A percentile compares a stretch with the other conserved stretches of the same genome.
These are phyloP conservation scores for Kalmusia sp. DNA, from an alignment of 2,329 filamentous ascomycete genomes.

Conservation along the genomic window DNA sequence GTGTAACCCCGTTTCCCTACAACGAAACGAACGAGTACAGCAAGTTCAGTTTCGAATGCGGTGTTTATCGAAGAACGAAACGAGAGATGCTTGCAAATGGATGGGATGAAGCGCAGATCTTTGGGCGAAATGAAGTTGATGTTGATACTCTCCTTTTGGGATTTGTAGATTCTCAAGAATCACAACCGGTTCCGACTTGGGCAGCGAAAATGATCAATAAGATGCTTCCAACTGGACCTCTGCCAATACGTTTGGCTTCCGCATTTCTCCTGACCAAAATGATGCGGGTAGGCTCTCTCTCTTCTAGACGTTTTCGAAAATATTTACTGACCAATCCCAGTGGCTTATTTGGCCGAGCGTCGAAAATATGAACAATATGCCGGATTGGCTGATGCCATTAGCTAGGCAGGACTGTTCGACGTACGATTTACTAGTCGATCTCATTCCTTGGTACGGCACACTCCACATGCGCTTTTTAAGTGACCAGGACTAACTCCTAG, in stretches of 20 bases:
- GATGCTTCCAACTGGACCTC: slow-evolving; percentile 29
- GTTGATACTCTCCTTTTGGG: slow-evolving; percentile 44
- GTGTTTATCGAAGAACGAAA: slow-evolving; percentile 40
- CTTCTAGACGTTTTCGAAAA: background rate
- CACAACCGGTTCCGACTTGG: slow-evolving; percentile 43
- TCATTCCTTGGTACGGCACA: slow-evolving; percentile 41
- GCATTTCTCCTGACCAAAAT: slow-evolving; percentile 43
- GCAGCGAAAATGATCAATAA: slow-evolving; percentile 40
- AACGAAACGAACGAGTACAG: slow-evolving; percentile 23
- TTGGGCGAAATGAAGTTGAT: slow-evolving; percentile 41
- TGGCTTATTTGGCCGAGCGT: slow-evolving; percentile 47
- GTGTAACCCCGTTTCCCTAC: slow-evolving; percentile 27
- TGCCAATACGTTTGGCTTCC: slow-evolving; percentile 40
- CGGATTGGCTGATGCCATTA: slow-evolving; percentile 44
- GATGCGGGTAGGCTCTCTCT: slow-evolving; percentile 39
- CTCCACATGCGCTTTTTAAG: background rate
- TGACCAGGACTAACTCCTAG: slow-evolving; percentile 18
- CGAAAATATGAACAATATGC: slow-evolving; percentile 43
- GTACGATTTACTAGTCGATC: slow-evolving; percentile 42
- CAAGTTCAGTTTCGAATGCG: slow-evolving; percentile 45
- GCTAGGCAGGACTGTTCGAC: slow-evolving; percentile 37
- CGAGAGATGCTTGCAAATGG: slow-evolving; percentile 40
- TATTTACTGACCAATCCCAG: slow-evolving; percentile 18
- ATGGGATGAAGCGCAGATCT: slow-evolving; percentile 41
- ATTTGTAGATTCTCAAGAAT: slow-evolving; percentile 41